These are phyloP conservation scores for Anthoceros angustus DNA, from an alignment of 225 moss, liverwort and hornwort species.

Conservation along the genomic window DNA sequence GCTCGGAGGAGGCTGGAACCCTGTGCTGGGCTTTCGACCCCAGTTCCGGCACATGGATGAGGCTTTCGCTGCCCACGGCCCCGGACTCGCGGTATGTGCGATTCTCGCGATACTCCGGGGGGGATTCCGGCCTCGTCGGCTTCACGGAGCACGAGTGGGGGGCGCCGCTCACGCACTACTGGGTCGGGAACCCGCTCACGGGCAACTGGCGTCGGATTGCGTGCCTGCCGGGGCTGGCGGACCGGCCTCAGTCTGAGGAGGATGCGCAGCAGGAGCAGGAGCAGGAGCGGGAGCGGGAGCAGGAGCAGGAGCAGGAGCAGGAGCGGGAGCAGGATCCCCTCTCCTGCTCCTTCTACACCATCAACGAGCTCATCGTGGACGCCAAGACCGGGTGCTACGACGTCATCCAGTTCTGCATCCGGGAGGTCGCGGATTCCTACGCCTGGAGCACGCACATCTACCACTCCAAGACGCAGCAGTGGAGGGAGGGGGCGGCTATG, in stretches of 20 bases:
- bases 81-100: neutral
- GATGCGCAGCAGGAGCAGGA: neutral
- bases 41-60: neutral
- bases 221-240: neutral
- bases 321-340: neutral
- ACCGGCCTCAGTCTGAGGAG: neutral
- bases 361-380: constrained; percentile 5
- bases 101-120: neutral
- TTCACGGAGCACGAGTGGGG: constrained; percentile 5
- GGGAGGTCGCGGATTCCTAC: neutral
- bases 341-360: neutral
- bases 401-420: neutral
- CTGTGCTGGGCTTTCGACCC: neutral
- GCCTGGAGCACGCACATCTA: neutral
- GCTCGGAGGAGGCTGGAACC: neutral
- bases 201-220: neutral
- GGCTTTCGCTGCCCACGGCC: neutral
- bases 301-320: neutral
- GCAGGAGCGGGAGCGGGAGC: no score
- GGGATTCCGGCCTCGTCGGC: neutral
- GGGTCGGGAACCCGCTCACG: constrained; percentile 3
- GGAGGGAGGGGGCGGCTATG: neutral
- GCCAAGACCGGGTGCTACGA: neutral
- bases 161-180: constrained; percentile 1
- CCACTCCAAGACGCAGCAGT: neutral